phyloP scores from a whole-genome alignment of 2,329 filamentous ascomycete genomes.

The Apiospora malaysiana region DNA sequence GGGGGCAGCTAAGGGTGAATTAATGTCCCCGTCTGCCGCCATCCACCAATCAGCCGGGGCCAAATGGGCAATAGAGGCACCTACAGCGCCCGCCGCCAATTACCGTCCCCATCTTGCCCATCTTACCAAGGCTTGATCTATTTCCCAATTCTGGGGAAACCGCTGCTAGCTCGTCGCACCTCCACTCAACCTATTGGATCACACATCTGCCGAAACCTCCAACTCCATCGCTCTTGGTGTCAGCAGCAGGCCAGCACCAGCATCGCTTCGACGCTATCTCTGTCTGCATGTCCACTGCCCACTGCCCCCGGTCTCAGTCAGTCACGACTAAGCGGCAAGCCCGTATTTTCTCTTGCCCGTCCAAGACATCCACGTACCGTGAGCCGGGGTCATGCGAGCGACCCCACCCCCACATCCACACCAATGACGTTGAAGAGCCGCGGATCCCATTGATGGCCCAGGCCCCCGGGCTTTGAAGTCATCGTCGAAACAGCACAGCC shows the following conservation, averaged over 20 bases:
- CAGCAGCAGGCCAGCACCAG: background rate
- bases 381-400: background rate
- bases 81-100: background rate
- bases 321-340: conserved; percentile 4
- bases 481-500: background rate
- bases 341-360: background rate
- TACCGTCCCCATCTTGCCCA: conserved; percentile 5
- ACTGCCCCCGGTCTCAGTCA: background rate
- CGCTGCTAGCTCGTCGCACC: background rate
- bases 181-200: conserved; percentile 7
- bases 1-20: background rate
- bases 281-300: no score
- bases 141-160: conserved; percentile 11
- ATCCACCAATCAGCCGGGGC: background rate
- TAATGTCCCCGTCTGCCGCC: background rate
- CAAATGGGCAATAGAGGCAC: background rate
- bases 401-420: background rate
- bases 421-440: background rate
- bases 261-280: conserved; percentile 7
- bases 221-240: background rate
- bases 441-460: background rate
- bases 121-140: background rate
- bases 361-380: background rate
- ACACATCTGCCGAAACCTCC: conserved; percentile 17
- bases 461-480: background rate